A percentile compares a stretch with the other conserved stretches of the same genome.
Evolutionary conservation across 2,329 filamentous ascomycete genomes (phyloP).

Genomic region (Fusarium secorum): DNA sequence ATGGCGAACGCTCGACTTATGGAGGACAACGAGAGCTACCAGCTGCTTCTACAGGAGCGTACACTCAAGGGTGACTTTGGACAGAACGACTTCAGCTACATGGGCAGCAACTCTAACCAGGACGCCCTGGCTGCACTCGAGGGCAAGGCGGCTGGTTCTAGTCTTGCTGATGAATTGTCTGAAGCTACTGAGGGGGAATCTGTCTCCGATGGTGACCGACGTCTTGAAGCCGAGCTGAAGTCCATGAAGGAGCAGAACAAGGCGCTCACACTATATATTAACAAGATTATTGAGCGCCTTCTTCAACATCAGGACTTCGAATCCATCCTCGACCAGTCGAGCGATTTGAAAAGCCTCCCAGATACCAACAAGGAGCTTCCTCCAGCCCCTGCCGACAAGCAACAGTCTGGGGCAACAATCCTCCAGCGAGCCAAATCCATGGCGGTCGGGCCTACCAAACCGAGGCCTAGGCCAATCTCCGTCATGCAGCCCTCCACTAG

Average conservation of each 20-base stretch:
- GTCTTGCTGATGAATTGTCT: constrained; percentile 88
- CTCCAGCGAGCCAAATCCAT: constrained; percentile 70
- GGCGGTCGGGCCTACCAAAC: constrained; percentile 57
- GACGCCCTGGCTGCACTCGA: constrained; percentile 71
- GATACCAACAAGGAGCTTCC: constrained; percentile 86
- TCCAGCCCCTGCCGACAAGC: constrained; percentile 61
- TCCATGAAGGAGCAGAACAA: constrained; percentile 93
- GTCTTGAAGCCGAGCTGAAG: constrained; percentile 80
- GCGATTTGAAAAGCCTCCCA: constrained; percentile 54
- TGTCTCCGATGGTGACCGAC: constrained; percentile 63
- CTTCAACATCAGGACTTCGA: constrained; percentile 96
- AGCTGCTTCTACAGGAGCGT: constrained; percentile 91
- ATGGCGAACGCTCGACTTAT: constrained; percentile 96
- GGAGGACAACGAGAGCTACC: constrained; percentile 99
- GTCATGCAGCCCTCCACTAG: constrained; percentile 56
- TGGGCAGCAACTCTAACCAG: constrained; percentile 65
- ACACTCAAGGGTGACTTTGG: constrained; percentile 93
- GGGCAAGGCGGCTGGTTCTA: constrained; percentile 61
- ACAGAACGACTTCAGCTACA: constrained; percentile 81
- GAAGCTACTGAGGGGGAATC: constrained; percentile 68
- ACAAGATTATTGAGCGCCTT: constrained; percentile 97
- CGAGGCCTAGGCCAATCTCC: constrained; percentile 65
- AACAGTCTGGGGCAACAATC: constrained; percentile 53
- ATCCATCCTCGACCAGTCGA: constrained; percentile 85
- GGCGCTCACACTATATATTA: constrained; percentile 95